These are phyloP conservation scores for Thermoascus crustaceus DNA, from an alignment of 2,329 filamentous ascomycete genomes.

Conservation along the genomic window DNA sequence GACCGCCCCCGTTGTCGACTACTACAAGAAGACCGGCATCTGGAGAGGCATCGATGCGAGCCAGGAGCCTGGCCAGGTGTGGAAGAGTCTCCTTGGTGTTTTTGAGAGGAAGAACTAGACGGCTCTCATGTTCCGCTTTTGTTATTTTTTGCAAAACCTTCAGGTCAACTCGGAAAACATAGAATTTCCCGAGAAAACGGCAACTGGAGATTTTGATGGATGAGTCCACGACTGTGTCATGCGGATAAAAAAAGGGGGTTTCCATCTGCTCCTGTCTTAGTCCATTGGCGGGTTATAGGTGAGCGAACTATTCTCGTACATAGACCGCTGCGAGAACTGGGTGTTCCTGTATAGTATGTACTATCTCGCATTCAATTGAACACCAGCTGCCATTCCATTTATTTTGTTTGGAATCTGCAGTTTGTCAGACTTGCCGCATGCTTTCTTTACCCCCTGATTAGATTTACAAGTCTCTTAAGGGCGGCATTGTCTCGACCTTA, in stretches of 20 bases:
- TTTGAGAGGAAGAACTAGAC: slow-evolving; percentile 59
- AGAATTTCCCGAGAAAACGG: too few relatives aligned
- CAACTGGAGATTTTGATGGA: slow-evolving; percentile 3
- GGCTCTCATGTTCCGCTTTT: too few relatives aligned
- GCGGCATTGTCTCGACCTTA: too few relatives aligned
- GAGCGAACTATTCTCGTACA: slow-evolving; percentile 8
- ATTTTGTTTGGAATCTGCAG: too few relatives aligned
- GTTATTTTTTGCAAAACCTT: not conserved
- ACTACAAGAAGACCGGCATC: slow-evolving; percentile 97
- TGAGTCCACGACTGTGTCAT: slow-evolving; percentile 10
- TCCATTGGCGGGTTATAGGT: slow-evolving; percentile 7
- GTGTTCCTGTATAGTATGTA: slow-evolving; percentile 11
- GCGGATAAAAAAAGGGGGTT: slow-evolving; percentile 9
- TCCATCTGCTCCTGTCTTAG: slow-evolving; percentile 7
- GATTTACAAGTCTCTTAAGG: too few relatives aligned
- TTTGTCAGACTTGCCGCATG: too few relatives aligned
- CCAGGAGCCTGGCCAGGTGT: slow-evolving; percentile 91
- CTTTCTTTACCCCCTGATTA: too few relatives aligned
- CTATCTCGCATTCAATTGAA: slow-evolving; percentile 5
- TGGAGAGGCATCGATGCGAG: slow-evolving; percentile 94
- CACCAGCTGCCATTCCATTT: slow-evolving; percentile 10
- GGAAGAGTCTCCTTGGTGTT: slow-evolving; percentile 82
- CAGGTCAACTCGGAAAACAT: not conserved
- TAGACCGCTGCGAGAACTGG: slow-evolving; percentile 6
- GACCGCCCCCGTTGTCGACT: slow-evolving; percentile 83